phyloP scores from a whole-genome alignment of 2,329 filamentous ascomycete species.

The Plenodomus tracheiphilus region DNA sequence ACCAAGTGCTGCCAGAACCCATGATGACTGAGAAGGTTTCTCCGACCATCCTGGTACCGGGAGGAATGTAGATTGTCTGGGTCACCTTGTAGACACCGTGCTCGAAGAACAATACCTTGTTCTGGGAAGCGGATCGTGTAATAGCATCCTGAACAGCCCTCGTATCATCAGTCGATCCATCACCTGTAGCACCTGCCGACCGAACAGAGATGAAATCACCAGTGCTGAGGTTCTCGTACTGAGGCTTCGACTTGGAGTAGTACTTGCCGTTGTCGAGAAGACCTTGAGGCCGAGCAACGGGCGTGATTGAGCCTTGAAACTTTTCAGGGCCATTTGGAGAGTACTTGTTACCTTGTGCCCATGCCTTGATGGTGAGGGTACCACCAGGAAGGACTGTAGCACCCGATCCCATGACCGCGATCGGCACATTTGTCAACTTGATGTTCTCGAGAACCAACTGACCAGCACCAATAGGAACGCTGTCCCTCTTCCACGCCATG shows the following conservation, averaged over 20 bases:
- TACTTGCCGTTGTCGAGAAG: constrained; percentile 54
- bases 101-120: constrained; percentile 61
- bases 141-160: constrained; percentile 75
- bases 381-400: constrained; percentile 38
- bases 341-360: constrained; percentile 44
- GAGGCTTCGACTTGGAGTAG: constrained; percentile 57
- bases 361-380: constrained; percentile 38
- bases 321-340: constrained; percentile 48
- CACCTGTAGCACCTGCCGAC: constrained; percentile 68
- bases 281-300: constrained; percentile 51
- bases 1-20: constrained; percentile 64
- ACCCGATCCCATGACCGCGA: constrained; percentile 35
- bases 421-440: constrained; percentile 37
- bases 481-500: constrained; percentile 45
- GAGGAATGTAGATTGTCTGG: constrained; percentile 61
- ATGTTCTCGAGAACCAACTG: constrained; percentile 62
- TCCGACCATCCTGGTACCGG: constrained; percentile 78
- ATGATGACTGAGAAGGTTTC: constrained; percentile 86
- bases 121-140: constrained; percentile 61
- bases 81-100: constrained; percentile 62
- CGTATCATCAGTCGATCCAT: constrained; percentile 81
- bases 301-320: constrained; percentile 52
- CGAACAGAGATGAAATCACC: constrained; percentile 63
- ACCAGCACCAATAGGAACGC: constrained; percentile 51
- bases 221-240: constrained; percentile 55